Evolutionary conservation across 176 grass and related monocot species (phyloP).

Genomic region (Alloteropsis semialata): DNA sequence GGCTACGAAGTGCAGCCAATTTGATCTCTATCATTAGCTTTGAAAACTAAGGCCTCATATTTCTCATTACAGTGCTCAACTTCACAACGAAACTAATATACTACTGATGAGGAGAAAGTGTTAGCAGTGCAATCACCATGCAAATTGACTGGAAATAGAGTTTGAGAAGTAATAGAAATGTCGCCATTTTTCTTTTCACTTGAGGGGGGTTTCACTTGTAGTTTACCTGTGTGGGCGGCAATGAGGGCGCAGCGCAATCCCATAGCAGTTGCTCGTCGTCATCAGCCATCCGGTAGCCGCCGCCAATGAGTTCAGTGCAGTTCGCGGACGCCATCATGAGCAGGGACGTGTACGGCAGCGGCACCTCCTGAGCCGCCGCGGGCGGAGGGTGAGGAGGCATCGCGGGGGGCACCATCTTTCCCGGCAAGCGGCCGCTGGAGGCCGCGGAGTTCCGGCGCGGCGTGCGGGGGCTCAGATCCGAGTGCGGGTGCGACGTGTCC

Average conservation of each 20-base stretch:
- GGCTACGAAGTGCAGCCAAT: not conserved
- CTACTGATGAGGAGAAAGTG: not conserved
- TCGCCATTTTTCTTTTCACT: not conserved
- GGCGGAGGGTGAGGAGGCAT: not conserved
- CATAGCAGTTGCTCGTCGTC: constrained; percentile 54
- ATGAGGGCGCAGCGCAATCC: constrained; percentile 44
- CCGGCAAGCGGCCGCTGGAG: constrained; percentile 21
- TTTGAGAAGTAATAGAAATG: not conserved
- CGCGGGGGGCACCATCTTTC: constrained; percentile 4
- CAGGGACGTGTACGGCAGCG: constrained; percentile 56
- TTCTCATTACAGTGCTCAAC: not conserved
- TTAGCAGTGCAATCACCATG: not conserved
- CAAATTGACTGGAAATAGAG: not conserved
- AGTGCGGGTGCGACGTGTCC: constrained; percentile 1
- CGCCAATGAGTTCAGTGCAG: constrained; percentile 35
- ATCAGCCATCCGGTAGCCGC: constrained; percentile 14
- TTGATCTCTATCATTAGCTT: not conserved
- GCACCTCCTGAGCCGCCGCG: not conserved
- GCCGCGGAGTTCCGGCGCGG: constrained; percentile 40
- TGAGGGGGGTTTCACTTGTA: not conserved
- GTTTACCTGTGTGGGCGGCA: constrained; percentile 57
- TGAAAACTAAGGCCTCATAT: not conserved
- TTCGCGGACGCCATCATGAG: constrained; percentile 47
- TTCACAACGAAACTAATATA: not conserved
- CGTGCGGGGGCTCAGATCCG: constrained; percentile 54